Percentiles rank a stretch among this genome's conserved stretches.
Evolutionary conservation across 116 monocot genomes (phyloP).

Genomic region (Papilionanthe hybrid): DNA sequence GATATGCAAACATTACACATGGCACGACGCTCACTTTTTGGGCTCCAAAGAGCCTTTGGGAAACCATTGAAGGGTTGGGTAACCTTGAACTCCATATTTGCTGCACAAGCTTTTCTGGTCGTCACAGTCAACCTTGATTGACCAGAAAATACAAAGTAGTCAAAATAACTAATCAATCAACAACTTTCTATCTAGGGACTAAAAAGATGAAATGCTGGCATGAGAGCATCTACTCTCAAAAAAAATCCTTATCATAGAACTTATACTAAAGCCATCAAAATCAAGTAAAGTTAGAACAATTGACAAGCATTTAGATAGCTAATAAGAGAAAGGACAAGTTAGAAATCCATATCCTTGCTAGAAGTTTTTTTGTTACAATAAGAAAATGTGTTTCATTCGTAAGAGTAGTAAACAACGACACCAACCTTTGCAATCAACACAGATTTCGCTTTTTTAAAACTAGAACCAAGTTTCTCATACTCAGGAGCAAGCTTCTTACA

Average conservation of each 20-base stretch:
- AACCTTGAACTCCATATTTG: slow-evolving; percentile 49
- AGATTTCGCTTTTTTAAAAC: slow-evolving; percentile 50
- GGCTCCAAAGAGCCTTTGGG: slow-evolving; percentile 49
- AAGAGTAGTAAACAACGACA: neutral
- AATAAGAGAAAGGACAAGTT: neutral
- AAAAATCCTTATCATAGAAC: neutral
- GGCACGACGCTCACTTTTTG: slow-evolving; percentile 26
- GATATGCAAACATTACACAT: neutral
- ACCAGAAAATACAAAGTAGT: neutral
- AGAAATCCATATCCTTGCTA: neutral
- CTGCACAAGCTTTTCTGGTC: slow-evolving; percentile 39
- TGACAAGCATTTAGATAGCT: too few relatives aligned
- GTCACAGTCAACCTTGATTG: slow-evolving; percentile 45
- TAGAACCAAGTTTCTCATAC: slow-evolving; percentile 46
- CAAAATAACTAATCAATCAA: neutral
- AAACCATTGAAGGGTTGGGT: slow-evolving; percentile 52
- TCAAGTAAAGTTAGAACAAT: neutral
- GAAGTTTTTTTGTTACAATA: neutral
- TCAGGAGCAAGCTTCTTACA: slow-evolving; percentile 64
- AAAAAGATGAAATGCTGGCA: neutral
- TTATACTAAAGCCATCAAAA: neutral
- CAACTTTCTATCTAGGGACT: neutral
- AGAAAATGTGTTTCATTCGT: neutral
- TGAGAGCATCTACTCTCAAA: neutral
- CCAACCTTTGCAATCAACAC: slow-evolving; percentile 53